These are phyloP conservation scores for Nakaseomyces kungkrabaensis DNA, from an alignment of 1,139 yeast species.

Conservation along the genomic window DNA sequence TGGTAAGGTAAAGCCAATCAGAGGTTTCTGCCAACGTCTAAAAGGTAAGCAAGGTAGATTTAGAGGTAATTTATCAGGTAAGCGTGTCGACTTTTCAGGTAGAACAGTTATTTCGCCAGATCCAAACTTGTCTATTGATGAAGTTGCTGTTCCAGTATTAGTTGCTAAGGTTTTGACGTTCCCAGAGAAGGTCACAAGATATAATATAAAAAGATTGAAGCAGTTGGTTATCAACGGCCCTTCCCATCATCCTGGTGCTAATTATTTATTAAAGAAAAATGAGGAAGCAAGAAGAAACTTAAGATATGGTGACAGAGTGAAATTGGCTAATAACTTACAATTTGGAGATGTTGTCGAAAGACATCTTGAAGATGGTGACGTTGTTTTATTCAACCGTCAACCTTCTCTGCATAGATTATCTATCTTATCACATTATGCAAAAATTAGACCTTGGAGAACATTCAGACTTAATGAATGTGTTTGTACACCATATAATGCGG, in stretches of 20 bases:
- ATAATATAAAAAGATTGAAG: constrained; percentile 72
- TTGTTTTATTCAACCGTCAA: constrained; percentile 92
- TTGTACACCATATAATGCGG: constrained; percentile 98
- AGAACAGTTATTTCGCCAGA: constrained; percentile 98
- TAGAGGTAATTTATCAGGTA: constrained; percentile 95
- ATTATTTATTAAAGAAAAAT: constrained; percentile 72
- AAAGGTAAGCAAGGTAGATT: constrained; percentile 99
- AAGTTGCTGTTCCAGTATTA: constrained; percentile 95
- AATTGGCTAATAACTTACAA: constrained; percentile 64
- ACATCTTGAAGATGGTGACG: constrained; percentile 94
- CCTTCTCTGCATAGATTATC: constrained; percentile 94
- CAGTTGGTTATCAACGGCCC: constrained; percentile 76
- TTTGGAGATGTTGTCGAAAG: constrained; percentile 96
- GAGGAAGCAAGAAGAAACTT: constrained; percentile 83
- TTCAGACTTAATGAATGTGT: constrained; percentile 97
- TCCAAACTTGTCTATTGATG: constrained; percentile 88
- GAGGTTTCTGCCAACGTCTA: constrained; percentile 94
- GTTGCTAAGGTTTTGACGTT: constrained; percentile 93
- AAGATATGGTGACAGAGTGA: constrained; percentile 76
- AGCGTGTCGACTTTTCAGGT: constrained; percentile 97
- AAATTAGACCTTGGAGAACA: constrained; percentile 96
- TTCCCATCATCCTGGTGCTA: constrained; percentile 89
- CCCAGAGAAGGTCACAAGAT: constrained; percentile 89
- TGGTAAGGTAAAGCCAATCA: constrained; percentile 66
- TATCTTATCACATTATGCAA: constrained; percentile 90